Evolutionary conservation across 2,329 filamentous ascomycete species (phyloP).

Genomic region (Xylariomycetidae sp.): DNA sequence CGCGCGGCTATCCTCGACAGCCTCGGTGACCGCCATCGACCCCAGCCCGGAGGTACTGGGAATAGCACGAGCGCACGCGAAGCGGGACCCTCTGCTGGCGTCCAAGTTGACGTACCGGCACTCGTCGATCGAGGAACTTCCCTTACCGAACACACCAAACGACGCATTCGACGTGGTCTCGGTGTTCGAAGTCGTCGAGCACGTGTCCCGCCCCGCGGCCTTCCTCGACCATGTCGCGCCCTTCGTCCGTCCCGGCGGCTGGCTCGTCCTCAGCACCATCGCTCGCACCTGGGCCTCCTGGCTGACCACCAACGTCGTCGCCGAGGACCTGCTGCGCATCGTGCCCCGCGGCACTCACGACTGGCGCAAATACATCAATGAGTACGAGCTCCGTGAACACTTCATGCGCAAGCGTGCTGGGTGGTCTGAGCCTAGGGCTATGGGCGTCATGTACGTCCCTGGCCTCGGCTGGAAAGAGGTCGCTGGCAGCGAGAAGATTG

Average conservation of each 20-base stretch:
- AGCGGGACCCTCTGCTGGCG: slow-evolving; percentile 62
- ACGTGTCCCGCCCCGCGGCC: slow-evolving; percentile 68
- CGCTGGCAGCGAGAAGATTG: slow-evolving; percentile 71
- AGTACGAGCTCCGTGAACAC: slow-evolving; percentile 61
- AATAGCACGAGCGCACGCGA: slow-evolving; percentile 70
- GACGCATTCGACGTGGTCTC: slow-evolving; percentile 72
- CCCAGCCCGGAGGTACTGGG: slow-evolving; percentile 67
- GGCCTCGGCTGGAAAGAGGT: slow-evolving; percentile 86
- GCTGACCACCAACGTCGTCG: slow-evolving; percentile 86
- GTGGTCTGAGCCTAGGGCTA: slow-evolving; percentile 56
- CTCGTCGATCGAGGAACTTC: slow-evolving; percentile 68
- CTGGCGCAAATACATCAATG: slow-evolving; percentile 94
- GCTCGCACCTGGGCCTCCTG: slow-evolving; percentile 83
- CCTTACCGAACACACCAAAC: slow-evolving; percentile 21
- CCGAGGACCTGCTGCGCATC: slow-evolving; percentile 80
- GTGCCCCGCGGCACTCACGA: slow-evolving; percentile 93
- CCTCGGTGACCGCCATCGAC: slow-evolving; percentile 68
- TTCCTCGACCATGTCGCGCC: slow-evolving; percentile 68
- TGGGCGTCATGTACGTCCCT: slow-evolving; percentile 87
- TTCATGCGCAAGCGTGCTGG: slow-evolving; percentile 42
- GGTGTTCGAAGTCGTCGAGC: slow-evolving; percentile 92
- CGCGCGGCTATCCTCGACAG: slow-evolving; percentile 59
- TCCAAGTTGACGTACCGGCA: slow-evolving; percentile 67
- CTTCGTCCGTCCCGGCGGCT: slow-evolving; percentile 84
- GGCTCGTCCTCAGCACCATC: slow-evolving; percentile 90